Base-by-base conservation (phyloP, 345 rosid genomes). In the Toxicodendron radicans region DNA sequence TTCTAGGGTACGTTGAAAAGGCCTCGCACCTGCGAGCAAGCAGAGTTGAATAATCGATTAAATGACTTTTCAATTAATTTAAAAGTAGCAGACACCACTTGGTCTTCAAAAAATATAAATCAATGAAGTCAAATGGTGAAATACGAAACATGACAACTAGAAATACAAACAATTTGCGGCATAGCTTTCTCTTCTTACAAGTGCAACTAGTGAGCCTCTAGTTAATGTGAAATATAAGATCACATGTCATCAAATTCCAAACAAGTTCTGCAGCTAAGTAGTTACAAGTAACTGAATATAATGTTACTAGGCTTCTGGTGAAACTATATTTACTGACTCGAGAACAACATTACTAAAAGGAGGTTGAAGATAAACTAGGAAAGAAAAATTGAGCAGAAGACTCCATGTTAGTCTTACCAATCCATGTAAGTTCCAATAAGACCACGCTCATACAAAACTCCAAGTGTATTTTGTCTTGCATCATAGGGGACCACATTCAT, bases 381-480 rank as follows among this genome's bases (percentile, higher is more conserved):
- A 51, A 41, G 48, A 32, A 23, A 53, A 67, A 68, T 5, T 13
- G 58, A 24, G 17, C 65, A 48, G 0, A 24, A 59, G 21, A 33
- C 7, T 35, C 60, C 64, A 32, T 43, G 43, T 24, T 67, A 53
- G 70, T 2, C 83, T 82, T 84, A 91, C 97, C 97, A 91, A 75
- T 91, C 79, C 84, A 81, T 87, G 79, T 90, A 90, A 51, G 91
- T 87, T 58, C 94, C 94, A 61, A 90, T 82, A 62, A 90, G 87
- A 65, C 94, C 94, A 0, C 94, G 94, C 61, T 88, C 92, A 4
- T 82, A 88, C 27, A 91, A 77, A 35, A 88, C 59, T 46, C 91
- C 86, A 33, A 91, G 92, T 1, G 87, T 92, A 33, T 83, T 56
- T 12, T 65, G 80, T 74, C 84, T 71, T 18, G 79, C 86, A 80